phyloP scores from a whole-genome alignment of 2,329 filamentous ascomycete species.

The Cytospora mali region DNA sequence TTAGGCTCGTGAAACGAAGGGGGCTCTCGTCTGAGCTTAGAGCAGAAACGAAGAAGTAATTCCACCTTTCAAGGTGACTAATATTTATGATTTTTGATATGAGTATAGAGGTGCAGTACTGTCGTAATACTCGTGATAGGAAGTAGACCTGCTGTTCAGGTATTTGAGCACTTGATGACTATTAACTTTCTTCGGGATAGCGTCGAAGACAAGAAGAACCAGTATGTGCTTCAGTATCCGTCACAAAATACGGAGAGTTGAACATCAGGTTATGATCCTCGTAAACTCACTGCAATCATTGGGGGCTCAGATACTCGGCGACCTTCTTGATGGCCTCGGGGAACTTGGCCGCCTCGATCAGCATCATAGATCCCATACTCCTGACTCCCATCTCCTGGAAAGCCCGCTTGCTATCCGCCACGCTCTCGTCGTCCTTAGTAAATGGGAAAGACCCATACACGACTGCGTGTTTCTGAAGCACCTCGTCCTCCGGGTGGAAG shows the following conservation, averaged over 20 bases:
- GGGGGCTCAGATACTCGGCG: conserved; percentile 68
- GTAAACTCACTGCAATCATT: conserved; percentile 37
- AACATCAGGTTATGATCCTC: background rate
- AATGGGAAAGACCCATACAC: conserved; percentile 75
- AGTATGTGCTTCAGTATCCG: no score
- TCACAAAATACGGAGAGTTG: no score
- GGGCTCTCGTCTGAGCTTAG: background rate
- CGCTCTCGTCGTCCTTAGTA: conserved; percentile 77
- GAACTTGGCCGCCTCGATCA: conserved; percentile 82
- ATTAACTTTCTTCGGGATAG: background rate
- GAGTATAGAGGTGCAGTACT: background rate
- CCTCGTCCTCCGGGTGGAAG: conserved; percentile 96
- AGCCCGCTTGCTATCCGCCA: conserved; percentile 87
- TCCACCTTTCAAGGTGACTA: background rate
- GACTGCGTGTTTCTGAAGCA: conserved; percentile 74
- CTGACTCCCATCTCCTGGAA: conserved; percentile 93
- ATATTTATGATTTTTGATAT: background rate
- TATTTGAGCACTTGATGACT: background rate
- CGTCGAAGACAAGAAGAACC: no score
- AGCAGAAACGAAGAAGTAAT: background rate
- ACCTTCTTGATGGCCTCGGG: conserved; percentile 75
- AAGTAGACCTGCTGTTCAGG: background rate
- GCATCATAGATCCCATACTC: conserved; percentile 79
- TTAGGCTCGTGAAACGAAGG: background rate
- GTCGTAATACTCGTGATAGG: background rate